These are phyloP conservation scores for Glonium stellatum DNA, from an alignment of 495 filamentous ascomycete species.

Conservation along the genomic window DNA sequence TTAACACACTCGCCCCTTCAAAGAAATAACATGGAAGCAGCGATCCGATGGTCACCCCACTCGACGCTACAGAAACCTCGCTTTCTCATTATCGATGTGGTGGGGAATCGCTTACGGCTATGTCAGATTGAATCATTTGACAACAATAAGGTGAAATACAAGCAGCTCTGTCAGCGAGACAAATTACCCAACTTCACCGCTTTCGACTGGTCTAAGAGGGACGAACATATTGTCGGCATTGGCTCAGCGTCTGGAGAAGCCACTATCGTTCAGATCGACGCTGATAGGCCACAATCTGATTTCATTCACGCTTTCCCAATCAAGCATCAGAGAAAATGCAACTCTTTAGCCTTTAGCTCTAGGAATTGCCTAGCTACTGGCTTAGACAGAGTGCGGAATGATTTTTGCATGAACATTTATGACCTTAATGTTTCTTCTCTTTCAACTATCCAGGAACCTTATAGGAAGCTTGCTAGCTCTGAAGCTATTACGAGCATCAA, in stretches of 20 bases:
- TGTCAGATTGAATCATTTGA: conserved; percentile 63
- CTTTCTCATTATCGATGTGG: conserved; percentile 81
- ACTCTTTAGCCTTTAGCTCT: conserved; percentile 82
- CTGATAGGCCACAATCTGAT: conserved; percentile 51
- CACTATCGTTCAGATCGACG: conserved; percentile 69
- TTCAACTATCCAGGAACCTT: conserved; percentile 51
- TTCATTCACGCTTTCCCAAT: conserved; percentile 59
- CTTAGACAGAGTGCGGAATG: conserved; percentile 84
- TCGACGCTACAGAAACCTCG: conserved; percentile 53
- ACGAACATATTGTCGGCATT: conserved; percentile 72
- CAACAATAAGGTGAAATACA: conserved; percentile 52
- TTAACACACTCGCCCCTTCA: conserved; percentile 3
- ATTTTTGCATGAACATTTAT: conserved; percentile 90
- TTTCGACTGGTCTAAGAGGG: conserved; percentile 87
- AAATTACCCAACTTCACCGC: conserved; percentile 82
- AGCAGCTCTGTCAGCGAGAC: conserved; percentile 61
- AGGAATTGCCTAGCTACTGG: conserved; percentile 75
- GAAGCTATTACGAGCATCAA: conserved; percentile 85
- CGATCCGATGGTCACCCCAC: conserved; percentile 85
- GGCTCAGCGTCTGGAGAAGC: conserved; percentile 81
- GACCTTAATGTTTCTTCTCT: conserved; percentile 60
- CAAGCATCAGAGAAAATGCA: conserved; percentile 81
- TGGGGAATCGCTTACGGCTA: conserved; percentile 68
- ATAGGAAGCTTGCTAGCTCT: conserved; percentile 67
- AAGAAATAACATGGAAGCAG: conserved; percentile 51